Base-by-base conservation (phyloP, 179 eudicot genomes). In the Silene coronaria region DNA sequence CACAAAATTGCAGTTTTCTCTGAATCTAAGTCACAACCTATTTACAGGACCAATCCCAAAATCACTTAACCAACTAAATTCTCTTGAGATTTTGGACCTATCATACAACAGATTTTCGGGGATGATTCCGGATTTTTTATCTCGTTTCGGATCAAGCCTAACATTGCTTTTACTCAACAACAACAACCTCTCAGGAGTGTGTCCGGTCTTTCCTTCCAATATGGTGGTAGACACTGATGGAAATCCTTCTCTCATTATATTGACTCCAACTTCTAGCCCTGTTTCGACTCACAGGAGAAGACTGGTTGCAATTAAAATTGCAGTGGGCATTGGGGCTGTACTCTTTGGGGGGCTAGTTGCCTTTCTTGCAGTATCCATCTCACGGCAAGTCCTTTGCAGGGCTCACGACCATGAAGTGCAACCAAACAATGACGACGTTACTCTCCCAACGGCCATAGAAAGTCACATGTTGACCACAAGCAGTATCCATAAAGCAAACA, bases 1-100 rank as follows among this genome's bases (percentile, higher is more conserved):
- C 5, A 13, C 11, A 42, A 80, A 28, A 1, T 76, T 91, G 71
- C 92, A 84, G 75, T 90, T 86, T 28, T 80, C 88, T 59, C 82
- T 93, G 64, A 91, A 91, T 78, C 89, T 93, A 69, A 90, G 97
- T 78, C 73, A 70, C 77, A 93, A 93, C 74, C 81, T 32, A 38
- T 90, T 91, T 64, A 53, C 65, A 34, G 98, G 91, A 19, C 78
- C 32, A 13, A 87, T 93, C 57, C 97, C 96, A 1, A 11, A 24
- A 7, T 63, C 78, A 32, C 76, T 91, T 21, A 62, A 68, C 17
- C 32, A 17, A 67, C 75, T 88, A 65, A 7, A 4, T 17, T 66
- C n/a, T n/a, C 36, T 91, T 58, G 90, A 94, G 80, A 83, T 91
- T 22, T 62, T 93, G 82, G 98, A 94, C 80, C 92, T 91, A 2